phyloP scores from a whole-genome alignment of 306 rosid genomes.

The Sicyos baderoa region DNA sequence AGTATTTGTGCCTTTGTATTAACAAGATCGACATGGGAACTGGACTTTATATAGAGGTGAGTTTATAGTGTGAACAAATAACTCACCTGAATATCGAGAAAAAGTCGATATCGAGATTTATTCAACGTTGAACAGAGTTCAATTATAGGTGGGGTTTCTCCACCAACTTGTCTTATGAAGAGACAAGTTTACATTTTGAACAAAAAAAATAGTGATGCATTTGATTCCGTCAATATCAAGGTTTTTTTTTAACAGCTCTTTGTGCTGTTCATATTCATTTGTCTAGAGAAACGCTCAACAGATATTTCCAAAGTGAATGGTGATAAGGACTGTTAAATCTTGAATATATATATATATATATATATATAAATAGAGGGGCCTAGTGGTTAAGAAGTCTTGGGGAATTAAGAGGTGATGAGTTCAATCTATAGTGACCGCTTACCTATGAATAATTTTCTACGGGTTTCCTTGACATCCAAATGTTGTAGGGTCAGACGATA shows the following conservation, averaged over 20 bases:
- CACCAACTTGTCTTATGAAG: background rate
- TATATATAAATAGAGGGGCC: too few relatives aligned
- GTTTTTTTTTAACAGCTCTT: background rate
- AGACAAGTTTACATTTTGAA: background rate
- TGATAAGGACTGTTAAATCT: slow-evolving; percentile 10
- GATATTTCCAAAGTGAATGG: background rate
- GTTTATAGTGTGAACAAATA: background rate
- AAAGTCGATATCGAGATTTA: background rate
- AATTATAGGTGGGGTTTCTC: background rate
- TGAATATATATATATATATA: too few relatives aligned
- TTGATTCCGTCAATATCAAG: slow-evolving; percentile 9
- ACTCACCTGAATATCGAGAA: slow-evolving; percentile 8
- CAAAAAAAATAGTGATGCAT: background rate
- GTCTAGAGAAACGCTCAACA: background rate
- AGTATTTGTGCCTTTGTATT: background rate
- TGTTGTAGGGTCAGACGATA: too few relatives aligned
- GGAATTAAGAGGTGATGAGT: too few relatives aligned
- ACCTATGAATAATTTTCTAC: too few relatives aligned
- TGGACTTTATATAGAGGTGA: background rate
- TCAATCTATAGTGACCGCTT: too few relatives aligned
- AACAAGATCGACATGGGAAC: background rate
- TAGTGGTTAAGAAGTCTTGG: too few relatives aligned
- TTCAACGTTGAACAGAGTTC: background rate
- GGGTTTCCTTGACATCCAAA: too few relatives aligned
- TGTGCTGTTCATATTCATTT: background rate